Evolutionary conservation across 2,329 filamentous ascomycete species (phyloP), one percentile per base, ranked within the genome.

Genomic region (Aspergillus sclerotialis): DNA sequence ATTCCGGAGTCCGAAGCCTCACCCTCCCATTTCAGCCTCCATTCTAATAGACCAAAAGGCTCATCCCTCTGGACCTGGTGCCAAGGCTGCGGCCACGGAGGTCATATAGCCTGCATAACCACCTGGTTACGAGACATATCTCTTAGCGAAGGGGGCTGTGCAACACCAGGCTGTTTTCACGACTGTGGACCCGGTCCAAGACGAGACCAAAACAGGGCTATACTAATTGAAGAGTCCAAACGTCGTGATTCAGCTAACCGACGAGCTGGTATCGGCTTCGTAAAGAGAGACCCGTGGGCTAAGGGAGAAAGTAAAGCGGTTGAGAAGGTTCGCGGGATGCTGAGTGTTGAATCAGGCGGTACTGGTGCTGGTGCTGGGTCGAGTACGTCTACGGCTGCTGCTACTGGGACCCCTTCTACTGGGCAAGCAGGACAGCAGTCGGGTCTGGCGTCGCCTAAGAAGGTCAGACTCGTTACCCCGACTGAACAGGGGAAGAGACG

Each of bases 71-170:
- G 70, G 68, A 67, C 70, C 4, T 71, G 69, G 61, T 82, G 78
- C 52, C 65, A 76, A 46, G 61, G 70, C 9, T 82, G 78, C 52
- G 74, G 75, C 4, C 78, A 82, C 45, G 69, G 72, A 25, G 75
- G 71, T 2, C 78, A 82, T 48, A 58, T 68, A 5, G 67, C 68
- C 32, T 82, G 78, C 50, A 63, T 79, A 18, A 64, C 62, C 6
- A 64, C 65, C 10, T 80, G 76, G 76, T 70, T 77, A 35, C 57
- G 58, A 12, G 65, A 72, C 33, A 44, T 64, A 13, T 53, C 65
- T 19, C 61, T 65, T 24, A 67, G 61, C 24, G 68, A 72, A 42
- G 76, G 75, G 11, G 68, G 66, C 18, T 81, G 77, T 57, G 69
- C 75, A 3, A 76, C 70, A 6, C 65, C 69, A 30, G 76, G 74